Evolutionary conservation across 2,329 filamentous ascomycete genomes (phyloP).

Genomic region (Hypoxylon sp.): DNA sequence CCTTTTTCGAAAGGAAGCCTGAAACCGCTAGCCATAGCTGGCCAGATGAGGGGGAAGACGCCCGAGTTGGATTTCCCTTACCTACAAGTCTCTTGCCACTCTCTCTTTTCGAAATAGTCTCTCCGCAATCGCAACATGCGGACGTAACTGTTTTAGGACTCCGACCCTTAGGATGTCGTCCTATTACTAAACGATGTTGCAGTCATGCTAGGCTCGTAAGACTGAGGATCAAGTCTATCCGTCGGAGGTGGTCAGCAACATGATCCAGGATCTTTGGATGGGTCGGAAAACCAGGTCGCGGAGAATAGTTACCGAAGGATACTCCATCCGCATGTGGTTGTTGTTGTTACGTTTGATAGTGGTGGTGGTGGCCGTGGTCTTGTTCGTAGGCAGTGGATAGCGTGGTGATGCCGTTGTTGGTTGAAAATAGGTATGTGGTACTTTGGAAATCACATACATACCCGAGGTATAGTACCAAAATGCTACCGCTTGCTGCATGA

Average conservation of each 20-base stretch:
- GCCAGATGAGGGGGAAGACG: slow-evolving; percentile 36
- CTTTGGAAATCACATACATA: slow-evolving; percentile 42
- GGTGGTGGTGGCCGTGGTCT: slow-evolving; percentile 5
- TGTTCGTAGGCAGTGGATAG: slow-evolving; percentile 9
- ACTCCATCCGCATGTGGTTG: slow-evolving; percentile 16
- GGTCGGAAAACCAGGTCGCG: slow-evolving; percentile 40
- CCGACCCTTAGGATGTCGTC: slow-evolving; percentile 24
- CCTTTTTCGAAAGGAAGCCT: slow-evolving; percentile 15
- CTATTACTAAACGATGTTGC: slow-evolving; percentile 42
- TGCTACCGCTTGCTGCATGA: slow-evolving; percentile 36
- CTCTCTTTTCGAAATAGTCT: slow-evolving; percentile 29
- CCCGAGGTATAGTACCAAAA: slow-evolving; percentile 30
- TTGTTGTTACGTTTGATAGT: neutral
- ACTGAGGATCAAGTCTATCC: slow-evolving; percentile 27
- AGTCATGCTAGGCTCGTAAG: slow-evolving; percentile 38
- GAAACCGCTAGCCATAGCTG: slow-evolving; percentile 30
- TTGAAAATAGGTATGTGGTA: slow-evolving; percentile 36
- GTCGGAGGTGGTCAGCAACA: slow-evolving; percentile 24
- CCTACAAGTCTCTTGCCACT: slow-evolving; percentile 32
- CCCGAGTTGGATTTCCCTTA: slow-evolving; percentile 35
- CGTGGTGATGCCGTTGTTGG: slow-evolving; percentile 16
- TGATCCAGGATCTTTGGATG: slow-evolving; percentile 5
- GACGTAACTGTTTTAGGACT: slow-evolving; percentile 13
- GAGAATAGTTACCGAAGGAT: slow-evolving; percentile 36
- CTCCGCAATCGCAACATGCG: slow-evolving; percentile 39